Evolutionary conservation across 1,284 basidiomycete species (phyloP).

Genomic region (Fomitopsis pinicola): DNA sequence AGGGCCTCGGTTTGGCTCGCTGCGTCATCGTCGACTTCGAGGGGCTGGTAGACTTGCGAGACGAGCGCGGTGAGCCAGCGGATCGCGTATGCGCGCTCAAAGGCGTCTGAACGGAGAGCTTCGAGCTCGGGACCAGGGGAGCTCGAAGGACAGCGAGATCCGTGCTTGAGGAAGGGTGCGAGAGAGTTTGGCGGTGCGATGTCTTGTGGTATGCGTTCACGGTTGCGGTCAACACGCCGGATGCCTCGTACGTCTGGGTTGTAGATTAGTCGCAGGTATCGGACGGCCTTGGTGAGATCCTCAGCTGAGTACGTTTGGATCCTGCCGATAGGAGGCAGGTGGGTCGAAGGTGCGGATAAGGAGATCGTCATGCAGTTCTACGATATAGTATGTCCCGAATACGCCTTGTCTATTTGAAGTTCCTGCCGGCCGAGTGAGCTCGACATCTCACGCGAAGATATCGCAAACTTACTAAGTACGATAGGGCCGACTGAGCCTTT

Average conservation of each 20-base stretch:
- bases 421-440: neutral
- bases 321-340: constrained; percentile 26
- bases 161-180: neutral
- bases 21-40: constrained; percentile 43
- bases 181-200: too few species aligned
- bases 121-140: constrained; percentile 6
- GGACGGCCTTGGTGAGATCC: constrained; percentile 29
- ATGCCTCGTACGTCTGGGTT: constrained; percentile 43
- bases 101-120: constrained; percentile 44
- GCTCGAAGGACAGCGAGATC: neutral
- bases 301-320: constrained; percentile 18
- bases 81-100: constrained; percentile 65
- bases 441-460: neutral
- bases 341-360: constrained; percentile 16
- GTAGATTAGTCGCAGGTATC: constrained; percentile 40
- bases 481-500: too few species aligned
- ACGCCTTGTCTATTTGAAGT: neutral
- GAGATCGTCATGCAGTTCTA: constrained; percentile 1
- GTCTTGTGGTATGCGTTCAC: neutral
- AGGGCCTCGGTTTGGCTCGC: constrained; percentile 28
- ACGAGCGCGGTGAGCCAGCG: constrained; percentile 70
- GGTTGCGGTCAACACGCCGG: constrained; percentile 18
- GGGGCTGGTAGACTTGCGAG: constrained; percentile 65
- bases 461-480: neutral
- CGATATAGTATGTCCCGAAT: constrained; percentile 10